Evolutionary conservation across 75 land plant genomes (phyloP), one percentile per base, ranked within the genome.

Genomic region (Isoetes taiwanensis): DNA sequence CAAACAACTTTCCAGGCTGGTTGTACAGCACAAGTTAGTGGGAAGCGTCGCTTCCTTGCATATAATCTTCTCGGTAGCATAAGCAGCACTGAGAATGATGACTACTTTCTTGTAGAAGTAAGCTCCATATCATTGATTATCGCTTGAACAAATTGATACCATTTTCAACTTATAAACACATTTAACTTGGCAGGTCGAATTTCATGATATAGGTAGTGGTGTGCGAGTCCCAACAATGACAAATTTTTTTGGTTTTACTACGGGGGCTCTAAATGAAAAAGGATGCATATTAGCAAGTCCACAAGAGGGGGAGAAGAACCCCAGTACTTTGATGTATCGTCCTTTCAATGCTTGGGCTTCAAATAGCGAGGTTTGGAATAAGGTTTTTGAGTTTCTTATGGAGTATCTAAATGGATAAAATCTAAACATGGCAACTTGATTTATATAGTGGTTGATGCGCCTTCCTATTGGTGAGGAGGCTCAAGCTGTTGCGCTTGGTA

Each of bases 101-200:
- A 78, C 3, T 78, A 65, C 27, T 77, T 76, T 1, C 99, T 88
- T 63, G 75, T 94, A 54, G 99, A 94, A 90, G 99, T 89, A 56
- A 54, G 30, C 14, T 26, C n/a, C n/a, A n/a, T n/a, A n/a, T n/a
- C n/a, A n/a, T n/a, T n/a, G n/a, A n/a, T n/a, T n/a, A n/a, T n/a
- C n/a, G n/a, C n/a, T n/a, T n/a, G n/a, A n/a, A n/a, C n/a, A n/a
- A n/a, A n/a, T n/a, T n/a, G n/a, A n/a, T n/a, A n/a, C n/a, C n/a
- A n/a, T n/a, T n/a, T n/a, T n/a, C n/a, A n/a, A n/a, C n/a, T n/a
- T n/a, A n/a, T n/a, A n/a, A n/a, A n/a, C n/a, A n/a, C n/a, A n/a
- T n/a, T n/a, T n/a, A n/a, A n/a, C n/a, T n/a, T n/a, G n/a, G 56
- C 82, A 94, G 99, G 80, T 85, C 57, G 99, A 94, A 46, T 94